Percentiles rank a stretch among this genome's conserved stretches.
phyloP scores from a whole-genome alignment of 2,329 filamentous ascomycete species.

The Aaosphaeria pasadenensis region DNA sequence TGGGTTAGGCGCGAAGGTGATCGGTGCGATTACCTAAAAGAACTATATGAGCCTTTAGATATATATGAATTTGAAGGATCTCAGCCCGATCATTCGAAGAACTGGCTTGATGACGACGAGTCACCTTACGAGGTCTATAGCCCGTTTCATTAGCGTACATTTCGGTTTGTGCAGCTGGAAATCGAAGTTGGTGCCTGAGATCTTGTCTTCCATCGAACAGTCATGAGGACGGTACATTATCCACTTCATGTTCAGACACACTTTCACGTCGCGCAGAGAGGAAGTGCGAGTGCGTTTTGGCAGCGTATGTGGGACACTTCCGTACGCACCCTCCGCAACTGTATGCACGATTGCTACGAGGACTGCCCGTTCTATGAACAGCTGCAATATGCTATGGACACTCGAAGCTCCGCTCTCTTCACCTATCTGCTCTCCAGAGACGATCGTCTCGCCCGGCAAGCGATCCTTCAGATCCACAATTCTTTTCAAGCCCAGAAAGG shows the following conservation, averaged over 20 bases:
- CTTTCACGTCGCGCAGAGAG: neutral
- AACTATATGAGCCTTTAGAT: neutral
- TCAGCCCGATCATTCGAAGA: neutral
- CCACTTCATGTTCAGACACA: neutral
- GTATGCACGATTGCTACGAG: constrained; percentile 29
- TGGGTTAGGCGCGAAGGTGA: neutral
- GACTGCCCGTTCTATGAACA: constrained; percentile 30
- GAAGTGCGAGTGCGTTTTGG: neutral
- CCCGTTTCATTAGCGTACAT: neutral
- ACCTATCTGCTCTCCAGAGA: constrained; percentile 24
- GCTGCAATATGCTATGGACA: constrained; percentile 21
- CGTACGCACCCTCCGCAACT: constrained; percentile 32
- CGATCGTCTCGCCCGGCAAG: constrained; percentile 20
- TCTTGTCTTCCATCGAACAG: neutral
- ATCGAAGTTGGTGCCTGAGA: neutral
- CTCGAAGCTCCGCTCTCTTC: constrained; percentile 17
- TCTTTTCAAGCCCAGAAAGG: constrained; percentile 19
- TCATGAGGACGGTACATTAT: neutral
- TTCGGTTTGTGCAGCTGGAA: neutral
- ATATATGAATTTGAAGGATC: neutral
- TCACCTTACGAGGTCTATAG: neutral
- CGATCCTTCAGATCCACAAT: constrained; percentile 16
- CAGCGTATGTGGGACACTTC: constrained; percentile 19
- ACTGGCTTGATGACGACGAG: neutral
- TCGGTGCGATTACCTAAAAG: neutral